phyloP scores from a whole-genome alignment of 371 early-diverging fungal genomes.

The Choanephora cucurbitarum region DNA sequence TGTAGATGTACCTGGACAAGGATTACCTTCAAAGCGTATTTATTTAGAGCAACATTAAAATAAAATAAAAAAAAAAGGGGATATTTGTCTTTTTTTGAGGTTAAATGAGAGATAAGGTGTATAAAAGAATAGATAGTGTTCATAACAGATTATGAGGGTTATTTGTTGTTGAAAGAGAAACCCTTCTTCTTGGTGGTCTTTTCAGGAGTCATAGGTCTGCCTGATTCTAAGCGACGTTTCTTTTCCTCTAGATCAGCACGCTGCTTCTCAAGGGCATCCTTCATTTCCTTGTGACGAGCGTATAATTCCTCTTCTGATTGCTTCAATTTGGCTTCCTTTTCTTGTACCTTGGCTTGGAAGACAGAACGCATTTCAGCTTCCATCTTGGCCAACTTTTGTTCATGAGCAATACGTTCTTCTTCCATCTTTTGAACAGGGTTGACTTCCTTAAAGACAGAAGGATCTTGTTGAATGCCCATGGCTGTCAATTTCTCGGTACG shows the following conservation, averaged over 20 bases:
- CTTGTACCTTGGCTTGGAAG: slow-evolving; percentile 97
- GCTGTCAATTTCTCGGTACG: slow-evolving; percentile 87
- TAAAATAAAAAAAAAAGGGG: slow-evolving; percentile 1
- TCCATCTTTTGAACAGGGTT: slow-evolving; percentile 92
- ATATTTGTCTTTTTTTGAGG: slow-evolving; percentile 2
- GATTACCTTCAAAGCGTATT: slow-evolving; percentile 26
- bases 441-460: slow-evolving; percentile 80
- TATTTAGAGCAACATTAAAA: slow-evolving; percentile 20
- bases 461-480: slow-evolving; percentile 83
- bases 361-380: slow-evolving; percentile 97
- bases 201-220: slow-evolving; percentile 85
- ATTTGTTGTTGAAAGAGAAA: slow-evolving; percentile 71
- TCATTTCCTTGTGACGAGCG: slow-evolving; percentile 96
- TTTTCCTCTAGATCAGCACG: slow-evolving; percentile 91
- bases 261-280: slow-evolving; percentile 94
- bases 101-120: background rate
- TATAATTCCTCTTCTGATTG: slow-evolving; percentile 96
- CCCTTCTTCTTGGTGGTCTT: slow-evolving; percentile 83
- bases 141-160: slow-evolving; percentile 11
- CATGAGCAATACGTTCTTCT: slow-evolving; percentile 90
- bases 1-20: slow-evolving; percentile 55
- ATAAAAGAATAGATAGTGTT: background rate
- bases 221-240: slow-evolving; percentile 85
- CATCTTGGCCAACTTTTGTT: slow-evolving; percentile 96
- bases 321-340: slow-evolving; percentile 96